Evolutionary conservation across 1,284 basidiomycete genomes (phyloP), one percentile per base, ranked within the genome.

Genomic region (Irpex rosettiformis): DNA sequence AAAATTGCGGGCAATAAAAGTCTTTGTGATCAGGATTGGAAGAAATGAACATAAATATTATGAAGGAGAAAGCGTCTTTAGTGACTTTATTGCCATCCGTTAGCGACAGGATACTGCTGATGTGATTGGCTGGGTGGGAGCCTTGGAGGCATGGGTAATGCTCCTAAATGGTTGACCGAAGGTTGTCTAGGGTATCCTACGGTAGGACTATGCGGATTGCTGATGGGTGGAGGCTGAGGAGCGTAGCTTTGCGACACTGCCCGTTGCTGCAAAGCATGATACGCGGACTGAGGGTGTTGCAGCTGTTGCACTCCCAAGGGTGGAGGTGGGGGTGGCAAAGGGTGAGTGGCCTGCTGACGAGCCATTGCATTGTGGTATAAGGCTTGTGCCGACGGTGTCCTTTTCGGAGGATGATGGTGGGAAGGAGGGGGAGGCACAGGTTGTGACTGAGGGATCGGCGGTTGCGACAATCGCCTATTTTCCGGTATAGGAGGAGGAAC

Each of bases 91-190:
- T 65, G 63, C 63, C 63, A 65, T 18, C 59, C 61, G 28, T 37
- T 58, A 4, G 62, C 55, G 18, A 66, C 57, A 1, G 64, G 62
- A 43, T 65, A 68, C 0, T 62, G 60, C 2, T 67, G 66, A 40
- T 64, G 57, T 11, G 57, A 33, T 16, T 61, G 64, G 25, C 42
- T 37, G 5, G 66, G 57, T 18, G 68, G 64, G n/a, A 66, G 67
- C 51, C 72, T 70, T 1, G 74, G 75, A 4, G 75, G 75, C 28
- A 72, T 58, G 2, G 75, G 75, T 16, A 73, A 70, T 1, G 74
- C 73, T n/a, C 74, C 74, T 10, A 73, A 74, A 55, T 75, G 70
- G 18, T 22, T 10, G 11, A 51, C 24, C 10, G 22, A 70, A 0
- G 65, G 55, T 43, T 73, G 71, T n/a, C 27, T n/a, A 48, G 61